Evolutionary conservation across 2,329 filamentous ascomycete species (phyloP), one percentile per base, ranked within the genome.

Genomic region (Scopulariopsis brevicaulis): DNA sequence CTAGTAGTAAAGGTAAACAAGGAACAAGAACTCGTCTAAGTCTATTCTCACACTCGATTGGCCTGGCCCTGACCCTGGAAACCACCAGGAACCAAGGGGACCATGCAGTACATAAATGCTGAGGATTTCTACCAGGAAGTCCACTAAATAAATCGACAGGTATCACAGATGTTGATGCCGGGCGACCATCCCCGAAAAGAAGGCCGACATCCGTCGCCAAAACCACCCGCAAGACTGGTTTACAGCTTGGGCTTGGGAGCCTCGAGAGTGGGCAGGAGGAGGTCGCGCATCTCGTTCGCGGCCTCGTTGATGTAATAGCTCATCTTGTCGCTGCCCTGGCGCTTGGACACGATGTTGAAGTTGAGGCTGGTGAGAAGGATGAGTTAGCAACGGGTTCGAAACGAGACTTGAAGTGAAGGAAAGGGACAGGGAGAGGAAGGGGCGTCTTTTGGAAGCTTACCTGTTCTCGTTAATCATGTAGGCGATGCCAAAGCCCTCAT

Each of bases 381-480:
- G 46, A 3, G 46, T 50, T 50, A 50, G 46, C 20, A 24, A 22
- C 20, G 22, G 22, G 3, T 18, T 10, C 43, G n/a, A 40, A 7
- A 40, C 11, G 11, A 22, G 6, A 4, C 10, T 50, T 50, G 24
- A 28, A n/a, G n/a, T n/a, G n/a, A 52, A 7, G 8, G 37, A 50
- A 50, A 25, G 15, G 24, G 34, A 43, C 3, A 12, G 22, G 20
- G 34, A 15, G 50, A 22, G 14, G 24, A 10, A 10, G n/a, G 24
- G n/a, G 32, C 28, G 35, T 20, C 28, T 15, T 28, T 22, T 7
- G n/a, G 10, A 56, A 51, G 67, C 77, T 72, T 69, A 90, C 87
- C 84, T 92, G 73, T 96, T 96, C 80, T 97, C 93, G 70, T 99
- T 99, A 72, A 99, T 97, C 94, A 99, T 99, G 72, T 99, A 99